Conservation (phyloP, 805 yeast species). For the Maudiozyma saulgeensis region DNA sequence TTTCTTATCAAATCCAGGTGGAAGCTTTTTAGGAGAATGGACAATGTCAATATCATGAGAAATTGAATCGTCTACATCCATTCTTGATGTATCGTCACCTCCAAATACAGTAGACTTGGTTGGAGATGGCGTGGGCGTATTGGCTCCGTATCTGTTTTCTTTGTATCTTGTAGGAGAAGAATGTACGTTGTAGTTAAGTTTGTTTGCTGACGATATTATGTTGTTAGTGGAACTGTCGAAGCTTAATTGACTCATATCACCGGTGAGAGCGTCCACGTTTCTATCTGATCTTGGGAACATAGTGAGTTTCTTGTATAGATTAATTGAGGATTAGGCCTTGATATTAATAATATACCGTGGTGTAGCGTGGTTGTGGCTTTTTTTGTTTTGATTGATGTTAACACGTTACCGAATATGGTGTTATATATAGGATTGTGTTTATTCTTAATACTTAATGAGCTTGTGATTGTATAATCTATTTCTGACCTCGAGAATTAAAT, state of each 20-base stretch:
- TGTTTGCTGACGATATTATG: neutral
- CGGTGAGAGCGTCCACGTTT: constrained; percentile 28
- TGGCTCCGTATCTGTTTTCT: constrained; percentile 5
- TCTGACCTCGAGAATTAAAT: no score
- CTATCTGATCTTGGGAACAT: constrained; percentile 24
- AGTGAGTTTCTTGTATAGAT: neutral
- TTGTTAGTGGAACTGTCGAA: constrained; percentile 16
- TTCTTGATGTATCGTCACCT: constrained; percentile 23
- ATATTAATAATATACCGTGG: neutral
- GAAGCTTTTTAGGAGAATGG: constrained; percentile 30
- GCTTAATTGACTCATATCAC: constrained; percentile 27
- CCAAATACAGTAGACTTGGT: constrained; percentile 20
- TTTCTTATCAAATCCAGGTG: constrained; percentile 42
- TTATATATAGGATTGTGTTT: no score
- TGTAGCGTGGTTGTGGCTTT: no score
- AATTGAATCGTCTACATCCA: constrained; percentile 27
- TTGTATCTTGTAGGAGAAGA: constrained; percentile 16
- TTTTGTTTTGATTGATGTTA: no score
- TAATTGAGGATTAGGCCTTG: neutral
- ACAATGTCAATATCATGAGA: constrained; percentile 19
- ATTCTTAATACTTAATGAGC: no score
- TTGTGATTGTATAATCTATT: no score
- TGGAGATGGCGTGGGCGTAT: constrained; percentile 23
- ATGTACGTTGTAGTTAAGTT: neutral
- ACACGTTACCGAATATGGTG: no score